Evolutionary conservation across 805 yeast species (phyloP), one percentile per base, ranked within the genome.

Genomic region (Kodamaea leandrae): DNA sequence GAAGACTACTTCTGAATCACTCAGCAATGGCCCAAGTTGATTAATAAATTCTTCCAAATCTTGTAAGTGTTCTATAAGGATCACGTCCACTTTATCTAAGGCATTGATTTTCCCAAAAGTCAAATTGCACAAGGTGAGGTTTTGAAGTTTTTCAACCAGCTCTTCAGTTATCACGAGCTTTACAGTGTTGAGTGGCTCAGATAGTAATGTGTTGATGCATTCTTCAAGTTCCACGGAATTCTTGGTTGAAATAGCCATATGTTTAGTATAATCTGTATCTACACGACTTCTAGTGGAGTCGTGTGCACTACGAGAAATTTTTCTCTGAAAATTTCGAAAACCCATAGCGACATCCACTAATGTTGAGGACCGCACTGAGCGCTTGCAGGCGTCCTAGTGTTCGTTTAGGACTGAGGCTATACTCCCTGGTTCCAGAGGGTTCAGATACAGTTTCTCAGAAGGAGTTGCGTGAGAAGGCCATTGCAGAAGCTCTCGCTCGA

Each of bases 401-500:
- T 4, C 27, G 28, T 34, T 25, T 21, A 6, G 39, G 30, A 2
- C 16, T 33, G 25, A 35, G 49, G 41, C 14, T 30, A 2, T 25
- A 41, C 27, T 41, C 44, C 6, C 8, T 13, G 8, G 30, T 16
- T 14, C 16, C 41, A 28, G 36, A 42, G 24, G 14, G 24, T 12
- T 15, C 25, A n/a, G 38, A 39, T 9, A 15, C n/a, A 2, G 28
- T 27, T 44, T 44, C 52, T 28, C 66, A 60, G 42, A 60, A 55
- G 42, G 61, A 60, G 35, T 44, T 61, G 27, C 62, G 73, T 48
- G 73, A 68, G 44, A 57, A 51, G 42, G 70, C 68, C n/a, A 46
- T 68, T 33, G 69, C 71, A 2, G 72, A 66, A 44, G 72, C 73
- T 1, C 53, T 66, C n/a, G 72, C 72, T 6, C 55, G 58, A 42